Conservation (phyloP, 2,329 filamentous ascomycete species). For the Botrytis aclada region DNA sequence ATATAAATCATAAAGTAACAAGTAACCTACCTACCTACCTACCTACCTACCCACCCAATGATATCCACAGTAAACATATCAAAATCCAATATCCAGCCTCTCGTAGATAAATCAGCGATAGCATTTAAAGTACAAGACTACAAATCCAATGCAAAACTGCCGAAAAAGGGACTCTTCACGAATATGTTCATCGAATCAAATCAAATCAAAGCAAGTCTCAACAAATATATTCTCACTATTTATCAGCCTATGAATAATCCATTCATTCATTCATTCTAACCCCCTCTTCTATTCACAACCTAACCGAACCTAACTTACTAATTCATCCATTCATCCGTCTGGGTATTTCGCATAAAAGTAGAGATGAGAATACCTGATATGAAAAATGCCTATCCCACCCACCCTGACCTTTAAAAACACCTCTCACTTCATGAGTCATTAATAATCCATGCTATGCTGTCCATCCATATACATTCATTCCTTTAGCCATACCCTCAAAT, state of each 20-base stretch:
- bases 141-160: background rate
- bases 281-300: background rate
- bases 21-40: too few relatives aligned
- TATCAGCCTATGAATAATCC: background rate
- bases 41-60: too few relatives aligned
- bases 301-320: background rate
- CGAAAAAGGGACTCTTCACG: fast-evolving
- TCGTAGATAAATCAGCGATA: background rate
- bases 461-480: constrained; percentile 7
- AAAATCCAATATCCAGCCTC: too few relatives aligned
- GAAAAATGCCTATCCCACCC: constrained; percentile 7
- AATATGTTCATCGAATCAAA: background rate
- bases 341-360: constrained; percentile 16
- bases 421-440: background rate
- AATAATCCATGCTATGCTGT: constrained; percentile 11
- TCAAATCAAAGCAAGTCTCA: background rate
- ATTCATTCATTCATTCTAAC: background rate
- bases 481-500: background rate
- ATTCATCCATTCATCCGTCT: constrained; percentile 3
- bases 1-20: too few relatives aligned
- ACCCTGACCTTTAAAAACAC: constrained; percentile 1
- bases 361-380: constrained; percentile 11
- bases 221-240: background rate
- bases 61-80: too few relatives aligned
- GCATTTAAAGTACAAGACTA: too few relatives aligned